Percentiles rank a stretch among this genome's conserved stretches.
Evolutionary conservation across 768 basidiomycete species (phyloP).

Genomic region (Trametes maxima): DNA sequence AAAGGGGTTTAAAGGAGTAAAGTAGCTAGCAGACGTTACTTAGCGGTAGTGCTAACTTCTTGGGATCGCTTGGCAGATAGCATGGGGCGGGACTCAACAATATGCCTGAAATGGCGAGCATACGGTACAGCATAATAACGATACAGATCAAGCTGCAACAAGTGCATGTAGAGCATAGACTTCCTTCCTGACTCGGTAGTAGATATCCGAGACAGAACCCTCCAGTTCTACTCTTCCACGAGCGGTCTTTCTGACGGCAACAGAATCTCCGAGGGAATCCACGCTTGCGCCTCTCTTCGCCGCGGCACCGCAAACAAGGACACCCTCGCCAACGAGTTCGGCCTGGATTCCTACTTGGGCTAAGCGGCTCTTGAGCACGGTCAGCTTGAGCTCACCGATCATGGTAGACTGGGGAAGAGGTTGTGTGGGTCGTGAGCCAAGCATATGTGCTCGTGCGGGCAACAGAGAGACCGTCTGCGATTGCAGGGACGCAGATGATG

Average conservation of each 20-base stretch:
- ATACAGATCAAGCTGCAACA: constrained; percentile 57
- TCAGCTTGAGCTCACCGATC: constrained; percentile 96
- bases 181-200: constrained; percentile 86
- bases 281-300: constrained; percentile 45
- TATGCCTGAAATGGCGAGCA: background rate
- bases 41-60: no score
- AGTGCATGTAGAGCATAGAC: constrained; percentile 91
- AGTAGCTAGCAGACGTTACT: no score
- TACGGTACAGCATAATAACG: constrained; percentile 6
- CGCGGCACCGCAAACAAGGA: constrained; percentile 80
- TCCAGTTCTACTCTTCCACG: constrained; percentile 88
- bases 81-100: no score
- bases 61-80: no score
- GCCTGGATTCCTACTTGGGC: constrained; percentile 78
- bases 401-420: constrained; percentile 87
- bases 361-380: constrained; percentile 81
- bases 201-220: constrained; percentile 85
- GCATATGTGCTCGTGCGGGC: constrained; percentile 42
- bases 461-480: constrained; percentile 7
- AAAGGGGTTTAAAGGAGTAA: no score
- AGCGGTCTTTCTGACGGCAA: constrained; percentile 87
- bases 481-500: constrained; percentile 32
- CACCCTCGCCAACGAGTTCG: constrained; percentile 97
- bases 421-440: constrained; percentile 68
- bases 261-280: constrained; percentile 61